Conservation (phyloP, 2,329 filamentous ascomycete genomes). For the Clonostachys chloroleuca region DNA sequence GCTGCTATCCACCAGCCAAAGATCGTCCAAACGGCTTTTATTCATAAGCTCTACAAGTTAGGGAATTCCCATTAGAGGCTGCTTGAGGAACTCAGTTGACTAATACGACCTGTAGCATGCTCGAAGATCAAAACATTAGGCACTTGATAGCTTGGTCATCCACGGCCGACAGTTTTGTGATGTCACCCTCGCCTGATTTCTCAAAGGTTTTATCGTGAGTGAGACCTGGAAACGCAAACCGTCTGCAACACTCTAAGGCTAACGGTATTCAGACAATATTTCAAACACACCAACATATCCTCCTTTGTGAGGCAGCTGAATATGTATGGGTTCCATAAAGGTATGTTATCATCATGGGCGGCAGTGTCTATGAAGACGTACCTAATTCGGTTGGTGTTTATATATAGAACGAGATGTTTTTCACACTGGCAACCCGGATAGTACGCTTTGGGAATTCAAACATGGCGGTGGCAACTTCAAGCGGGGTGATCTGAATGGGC, state of each 20-base stretch:
- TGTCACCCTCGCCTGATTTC: conserved; percentile 96
- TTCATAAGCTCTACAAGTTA: conserved; percentile 98
- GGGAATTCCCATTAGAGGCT: conserved; percentile 16
- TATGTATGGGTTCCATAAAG: conserved; percentile 99
- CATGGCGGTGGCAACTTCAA: conserved; percentile 98
- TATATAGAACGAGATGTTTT: conserved; percentile 90
- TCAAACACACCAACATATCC: conserved; percentile 98
- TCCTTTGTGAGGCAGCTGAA: conserved; percentile 97
- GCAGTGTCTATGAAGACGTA: not conserved
- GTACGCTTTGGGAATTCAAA: conserved; percentile 97
- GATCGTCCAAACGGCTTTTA: conserved; percentile 97
- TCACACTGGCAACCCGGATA: conserved; percentile 89
- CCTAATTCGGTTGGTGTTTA: not conserved
- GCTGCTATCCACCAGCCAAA: conserved; percentile 88
- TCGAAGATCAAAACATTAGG: conserved; percentile 89
- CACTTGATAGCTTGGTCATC: conserved; percentile 96
- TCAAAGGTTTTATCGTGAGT: conserved; percentile 95
- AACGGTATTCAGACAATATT: conserved; percentile 73
- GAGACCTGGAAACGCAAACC: conserved; percentile 8
- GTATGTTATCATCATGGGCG: conserved; percentile 35
- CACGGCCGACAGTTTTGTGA: conserved; percentile 95
- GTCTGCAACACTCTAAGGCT: conserved; percentile 6
- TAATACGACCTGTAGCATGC: conserved; percentile 61
- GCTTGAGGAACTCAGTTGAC: too few relatives aligned
- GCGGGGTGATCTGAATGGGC: conserved; percentile 82